Evolutionary conservation across 352 stramenopile genomes (phyloP).

Genomic region (Pilasporangium apinafurcum): DNA sequence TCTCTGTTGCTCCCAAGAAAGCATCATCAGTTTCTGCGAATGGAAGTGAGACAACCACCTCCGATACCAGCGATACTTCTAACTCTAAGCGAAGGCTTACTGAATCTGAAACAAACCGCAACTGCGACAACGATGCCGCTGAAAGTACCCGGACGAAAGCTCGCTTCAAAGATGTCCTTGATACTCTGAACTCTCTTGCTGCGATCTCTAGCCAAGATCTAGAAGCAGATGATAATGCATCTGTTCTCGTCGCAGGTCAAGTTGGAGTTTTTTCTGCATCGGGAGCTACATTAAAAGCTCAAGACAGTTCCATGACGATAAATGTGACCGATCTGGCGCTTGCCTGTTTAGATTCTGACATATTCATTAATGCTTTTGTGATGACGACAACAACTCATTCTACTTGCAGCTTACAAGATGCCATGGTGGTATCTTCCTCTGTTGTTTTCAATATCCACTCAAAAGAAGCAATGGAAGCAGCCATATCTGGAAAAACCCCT

Average conservation of each 20-base stretch:
- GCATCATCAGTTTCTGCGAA: not conserved
- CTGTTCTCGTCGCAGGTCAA: constrained; percentile 14
- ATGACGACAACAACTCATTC: constrained; percentile 29
- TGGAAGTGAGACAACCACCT: not conserved
- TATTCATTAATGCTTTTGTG: constrained; percentile 49
- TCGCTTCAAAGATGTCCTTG: constrained; percentile 25
- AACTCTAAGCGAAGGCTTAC: not conserved
- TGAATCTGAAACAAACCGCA: not conserved
- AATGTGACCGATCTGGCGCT: constrained; percentile 29
- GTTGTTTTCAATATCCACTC: constrained; percentile 44
- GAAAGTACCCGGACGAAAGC: constrained; percentile 12
- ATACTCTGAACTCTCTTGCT: constrained; percentile 42
- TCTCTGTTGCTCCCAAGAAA: constrained; percentile 14
- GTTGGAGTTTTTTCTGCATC: constrained; percentile 29
- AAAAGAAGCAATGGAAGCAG: constrained; percentile 15
- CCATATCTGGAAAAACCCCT: constrained; percentile 3
- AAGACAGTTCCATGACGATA: constrained; percentile 3
- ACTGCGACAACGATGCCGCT: constrained; percentile 1
- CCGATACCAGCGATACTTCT: not conserved
- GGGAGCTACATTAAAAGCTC: constrained; percentile 12
- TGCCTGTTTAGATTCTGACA: constrained; percentile 30
- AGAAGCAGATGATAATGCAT: constrained; percentile 27
- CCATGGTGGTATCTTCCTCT: constrained; percentile 28
- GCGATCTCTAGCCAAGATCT: constrained; percentile 45
- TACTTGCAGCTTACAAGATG: constrained; percentile 27